Conservation (phyloP, 106 monocot species). For the Dactylorhiza incarnata region DNA sequence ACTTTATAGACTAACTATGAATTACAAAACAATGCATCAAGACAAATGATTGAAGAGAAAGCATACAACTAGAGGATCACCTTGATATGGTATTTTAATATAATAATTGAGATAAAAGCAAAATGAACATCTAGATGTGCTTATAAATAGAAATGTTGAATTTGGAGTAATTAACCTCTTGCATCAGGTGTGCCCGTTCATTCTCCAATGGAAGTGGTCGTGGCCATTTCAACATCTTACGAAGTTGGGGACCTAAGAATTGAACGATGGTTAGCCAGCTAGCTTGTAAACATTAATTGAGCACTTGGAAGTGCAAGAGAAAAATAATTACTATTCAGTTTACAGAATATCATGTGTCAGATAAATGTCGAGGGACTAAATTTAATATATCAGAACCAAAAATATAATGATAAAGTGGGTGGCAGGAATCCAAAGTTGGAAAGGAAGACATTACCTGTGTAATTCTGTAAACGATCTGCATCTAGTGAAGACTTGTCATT, state of each 20-base stretch:
- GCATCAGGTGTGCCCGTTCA: slow-evolving; percentile 76
- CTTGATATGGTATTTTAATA: neutral
- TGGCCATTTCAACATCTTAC: slow-evolving; percentile 79
- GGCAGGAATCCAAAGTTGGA: neutral
- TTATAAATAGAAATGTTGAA: neutral
- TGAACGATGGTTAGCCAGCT: neutral
- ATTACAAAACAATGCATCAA: neutral
- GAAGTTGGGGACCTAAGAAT: slow-evolving; percentile 63
- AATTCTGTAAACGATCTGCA: slow-evolving; percentile 78
- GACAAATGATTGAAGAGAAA: neutral
- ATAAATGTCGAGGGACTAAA: neutral
- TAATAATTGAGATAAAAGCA: neutral
- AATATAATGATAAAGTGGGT: neutral
- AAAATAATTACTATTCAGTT: neutral
- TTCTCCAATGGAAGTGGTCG: slow-evolving; percentile 81
- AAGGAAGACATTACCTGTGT: slow-evolving; percentile 45
- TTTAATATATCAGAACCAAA: slow-evolving; percentile 1
- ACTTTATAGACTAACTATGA: neutral
- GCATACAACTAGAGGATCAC: neutral
- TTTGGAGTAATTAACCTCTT: slow-evolving; percentile 51
- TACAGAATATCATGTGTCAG: neutral
- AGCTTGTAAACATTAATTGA: neutral
- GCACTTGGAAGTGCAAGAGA: neutral
- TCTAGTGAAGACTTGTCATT: slow-evolving; percentile 65
- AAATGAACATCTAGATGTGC: neutral